Base-by-base conservation (phyloP, 2,329 filamentous ascomycete genomes). In the Hypoxylon sp. region DNA sequence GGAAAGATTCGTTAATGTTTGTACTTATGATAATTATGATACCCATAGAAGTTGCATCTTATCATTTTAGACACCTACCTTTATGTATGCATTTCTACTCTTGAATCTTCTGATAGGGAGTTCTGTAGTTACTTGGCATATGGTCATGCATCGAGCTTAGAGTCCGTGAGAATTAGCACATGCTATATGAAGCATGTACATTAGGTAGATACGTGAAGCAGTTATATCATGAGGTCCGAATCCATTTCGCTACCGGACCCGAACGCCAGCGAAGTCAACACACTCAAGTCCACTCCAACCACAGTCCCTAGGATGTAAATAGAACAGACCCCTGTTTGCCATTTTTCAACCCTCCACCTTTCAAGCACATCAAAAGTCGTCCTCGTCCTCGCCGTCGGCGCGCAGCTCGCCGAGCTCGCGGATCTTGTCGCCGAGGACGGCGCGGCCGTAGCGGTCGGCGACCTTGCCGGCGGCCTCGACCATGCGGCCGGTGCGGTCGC, bases 391-490 rank as follows among this genome's bases (percentile, higher is more conserved):
- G 57, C 48, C 65, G 29, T 63, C 65, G 35, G 88, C 75, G 70
- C 87, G 82, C 70, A 80, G 81, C 79, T 97, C 93, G 0, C 88
- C 92, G 68, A 95, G 69, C 72, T 96, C 91, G 48, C 88, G 83
- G 70, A 99, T 98, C 84, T 98, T 98, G 69, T 94, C 91, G 37
- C 89, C 89, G 66, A 99, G 76, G 21, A 97, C 84, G 35, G 84
- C 83, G 59, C 90, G 81, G 8, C 90, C 90, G 77, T 96, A 99
- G 67, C 94, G 82, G 71, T 89, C 86, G 7, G 95, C 95, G 46
- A 99, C 86, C 81, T 96, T 97, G 54, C 87, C 86, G 1, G 95
- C 95, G 3, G 94, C 90, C 73, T 97, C 92, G 55, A 97, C 76
- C 91, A 97, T 97, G 73, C 90, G 88, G 15, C 94, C 94, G 58